Evolutionary conservation across 139 green algal genomes (phyloP), one percentile per base, ranked within the genome.

Genomic region (Axilococcus clingmanii): DNA sequence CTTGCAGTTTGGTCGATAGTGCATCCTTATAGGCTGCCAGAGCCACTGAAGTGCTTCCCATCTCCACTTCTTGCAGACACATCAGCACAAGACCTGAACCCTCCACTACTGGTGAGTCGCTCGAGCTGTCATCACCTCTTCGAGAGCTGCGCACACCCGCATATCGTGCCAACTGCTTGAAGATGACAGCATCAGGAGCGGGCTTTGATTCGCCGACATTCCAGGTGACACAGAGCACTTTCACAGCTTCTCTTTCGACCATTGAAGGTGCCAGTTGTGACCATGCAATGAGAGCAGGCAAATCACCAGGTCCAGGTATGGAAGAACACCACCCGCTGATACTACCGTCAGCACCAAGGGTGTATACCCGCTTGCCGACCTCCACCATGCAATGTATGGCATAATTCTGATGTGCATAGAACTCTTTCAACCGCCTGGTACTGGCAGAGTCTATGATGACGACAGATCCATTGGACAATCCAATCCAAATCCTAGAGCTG

Each of bases 31-130:
- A 64, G 7, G 63, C 71, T n/a, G 71, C 71, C 29, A 72, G 49
- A 3, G 69, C 76, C 17, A 89, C 79, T 36, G 66, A 84, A 53
- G 56, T 56, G 14, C 74, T 77, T 42, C 87, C 85, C 80, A 94
- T 90, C 64, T 94, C 85, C 11, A 95, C 75, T 57, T 95, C 87
- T 66, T 92, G 83, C 48, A 93, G 61, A 1, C 59, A 76, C 15
- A 93, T 56, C 23, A 75, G 56, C 14, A 83, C 74, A 12, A 92
- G 36, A n/a, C n/a, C n/a, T 43, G 79, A 55, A 5, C 66, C 71
- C 3, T 41, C 25, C 5, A 32, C 30, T n/a, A n/a, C n/a, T n/a
- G n/a, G n/a, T n/a, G n/a, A n/a, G n/a, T n/a, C n/a, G n/a, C n/a
- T n/a, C n/a, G n/a, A n/a, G n/a, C n/a, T n/a, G n/a, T n/a, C n/a